Base-by-base conservation (phyloP, 192 early-diverging fungal species). In the Dissophora globulifera region DNA sequence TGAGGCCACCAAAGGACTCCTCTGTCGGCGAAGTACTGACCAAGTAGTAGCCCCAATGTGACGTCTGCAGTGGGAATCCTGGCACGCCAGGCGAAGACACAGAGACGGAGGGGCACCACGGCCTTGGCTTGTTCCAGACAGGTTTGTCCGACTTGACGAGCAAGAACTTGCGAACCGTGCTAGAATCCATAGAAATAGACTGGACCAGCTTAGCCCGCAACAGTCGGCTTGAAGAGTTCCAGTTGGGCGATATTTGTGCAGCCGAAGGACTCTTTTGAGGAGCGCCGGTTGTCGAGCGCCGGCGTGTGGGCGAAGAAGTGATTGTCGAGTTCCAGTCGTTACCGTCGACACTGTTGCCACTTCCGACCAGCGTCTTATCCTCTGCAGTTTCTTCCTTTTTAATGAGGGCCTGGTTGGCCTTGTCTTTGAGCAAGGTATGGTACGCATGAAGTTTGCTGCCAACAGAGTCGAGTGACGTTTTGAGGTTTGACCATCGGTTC, bases 401-500 rank as follows among this genome's bases (percentile, higher is more conserved):
- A 32, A 20, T 50, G 23, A 26, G 19, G 10, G 55, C 48, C 43
- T 35, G 33, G 15, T 53, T 53, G 13, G 38, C 46, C 26, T 59
- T 58, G 32, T 75, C 70, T 13, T 58, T 65, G 19, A 75, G 26
- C 0, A 20, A 29, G 0, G 50, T 59, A 23, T 75, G 70, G 29
- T 75, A 62, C 12, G 29, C 49, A 3, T 61, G 70, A 30, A 75
- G 40, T 20, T 64, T 63, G 26, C 50, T 47, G 22, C 56, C 57
- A 11, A 59, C 62, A 17, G 70, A 52, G 10, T 75, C 62, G 13
- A 75, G 49, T 4, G 70, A 75, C 16, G 56, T 53, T 57, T 65
- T 75, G 17, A 75, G 62, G 23, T 40, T 59, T 3, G 70, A 66
- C 70, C 70, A 75, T 52, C 70, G 56, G n/a, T 25, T 45, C 31